These are phyloP conservation scores for Emergomyces pasteurianus DNA, from an alignment of 2,329 filamentous ascomycete genomes.

Conservation along the genomic window DNA sequence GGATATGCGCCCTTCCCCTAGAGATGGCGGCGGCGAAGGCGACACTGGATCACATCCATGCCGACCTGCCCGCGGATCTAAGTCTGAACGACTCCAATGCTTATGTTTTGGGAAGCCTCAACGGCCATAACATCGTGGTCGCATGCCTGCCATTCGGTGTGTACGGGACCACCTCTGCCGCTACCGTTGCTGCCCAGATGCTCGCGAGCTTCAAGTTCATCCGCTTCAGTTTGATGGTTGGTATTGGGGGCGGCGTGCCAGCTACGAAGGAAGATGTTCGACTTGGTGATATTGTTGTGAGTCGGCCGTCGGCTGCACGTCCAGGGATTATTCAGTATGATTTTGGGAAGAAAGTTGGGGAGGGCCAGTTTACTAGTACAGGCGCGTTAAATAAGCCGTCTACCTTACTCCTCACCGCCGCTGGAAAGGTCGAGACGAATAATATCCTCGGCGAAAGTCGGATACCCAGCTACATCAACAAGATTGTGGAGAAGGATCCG, in stretches of 20 bases:
- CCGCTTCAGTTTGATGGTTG: conserved; percentile 14
- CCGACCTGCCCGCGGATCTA: not conserved
- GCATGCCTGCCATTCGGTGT: conserved; percentile 10
- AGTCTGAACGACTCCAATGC: conserved; percentile 10
- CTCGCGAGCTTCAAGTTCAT: conserved; percentile 9
- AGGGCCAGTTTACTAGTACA: conserved; percentile 3
- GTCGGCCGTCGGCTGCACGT: not conserved
- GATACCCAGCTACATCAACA: conserved; percentile 7
- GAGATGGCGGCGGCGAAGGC: conserved; percentile 5
- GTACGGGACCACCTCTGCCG: conserved; percentile 10
- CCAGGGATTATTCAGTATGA: conserved; percentile 13
- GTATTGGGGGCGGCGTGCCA: conserved; percentile 15
- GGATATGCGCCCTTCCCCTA: conserved; percentile 7
- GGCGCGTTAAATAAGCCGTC: conserved; percentile 9
- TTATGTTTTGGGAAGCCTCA: conserved; percentile 13
- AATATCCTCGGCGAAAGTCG: conserved; percentile 11
- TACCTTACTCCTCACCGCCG: conserved; percentile 11
- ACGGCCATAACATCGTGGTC: conserved; percentile 12
- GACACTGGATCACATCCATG: conserved; percentile 4
- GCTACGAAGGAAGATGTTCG: conserved; percentile 10
- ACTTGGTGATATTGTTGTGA: conserved; percentile 15
- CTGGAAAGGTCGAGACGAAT: conserved; percentile 12
- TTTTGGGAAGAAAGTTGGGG: conserved; percentile 4
- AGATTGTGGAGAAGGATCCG: conserved; percentile 13
- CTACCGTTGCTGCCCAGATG: conserved; percentile 10